Base-by-base conservation (phyloP, 371 early-diverging fungal species). In the Conidiobolus incongruus region DNA sequence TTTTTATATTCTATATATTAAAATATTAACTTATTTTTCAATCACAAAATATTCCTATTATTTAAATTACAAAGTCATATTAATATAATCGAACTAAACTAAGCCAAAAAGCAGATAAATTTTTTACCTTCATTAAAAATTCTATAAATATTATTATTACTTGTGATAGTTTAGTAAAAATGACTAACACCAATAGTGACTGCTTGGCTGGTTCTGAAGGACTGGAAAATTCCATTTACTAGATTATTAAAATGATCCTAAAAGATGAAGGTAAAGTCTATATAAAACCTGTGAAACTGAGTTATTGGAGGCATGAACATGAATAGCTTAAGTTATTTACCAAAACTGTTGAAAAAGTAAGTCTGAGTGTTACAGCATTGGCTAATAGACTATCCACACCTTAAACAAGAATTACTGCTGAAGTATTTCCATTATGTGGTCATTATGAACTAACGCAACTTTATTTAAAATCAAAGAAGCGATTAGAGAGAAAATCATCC, bases 171-270 rank as follows among this genome's bases (percentile, higher is more conserved):
- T n/a, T n/a, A n/a, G n/a, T n/a, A n/a, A n/a, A n/a, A n/a, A n/a
- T n/a, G n/a, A n/a, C n/a, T n/a, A n/a, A 70, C 22, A 47, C 66
- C 43, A 70, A 53, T 38, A 70, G 71, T 30, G 54, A 56, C 51
- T 62, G 71, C 36, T 56, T 63, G 46, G 64, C 55, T 26, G 66
- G 54, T 17, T 61, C 63, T 34, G 38, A 46, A 10, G 60, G 54
- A 1, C 53, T 67, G 24, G 65, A 63, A 32, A 30, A 39, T 15
- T 37, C 38, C 6, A 37, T 37, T 8, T 20, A 37, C 11, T 37
- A 21, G 38, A 21, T 37, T 21, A 22, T 17, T 17, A 37, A 37
- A n/a, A 37, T 20, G 19, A 17, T 37, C 20, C 4, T 8, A 21
- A 11, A 37, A 17, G 38, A 37, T 21, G 38, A 21, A 6, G 4